A percentile compares a stretch with the other conserved stretches of the same genome.
Conservation (phyloP, 345 rosid species). For the Ailanthus altissimus region DNA sequence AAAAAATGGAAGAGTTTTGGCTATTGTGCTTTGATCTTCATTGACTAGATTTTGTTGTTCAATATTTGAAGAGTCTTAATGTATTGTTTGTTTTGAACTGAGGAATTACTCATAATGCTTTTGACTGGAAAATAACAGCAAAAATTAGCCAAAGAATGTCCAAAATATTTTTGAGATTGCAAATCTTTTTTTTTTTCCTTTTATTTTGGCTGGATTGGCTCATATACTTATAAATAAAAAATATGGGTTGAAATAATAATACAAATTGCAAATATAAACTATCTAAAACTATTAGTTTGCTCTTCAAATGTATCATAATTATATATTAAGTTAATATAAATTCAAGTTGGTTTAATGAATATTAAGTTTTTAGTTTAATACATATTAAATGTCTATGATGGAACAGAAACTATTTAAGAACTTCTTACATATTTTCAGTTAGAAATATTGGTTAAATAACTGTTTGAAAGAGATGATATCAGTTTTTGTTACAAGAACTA, state of each 20-base stretch:
- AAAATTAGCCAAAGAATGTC: neutral
- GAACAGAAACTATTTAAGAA: neutral
- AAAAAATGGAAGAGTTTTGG: neutral
- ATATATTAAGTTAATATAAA: neutral
- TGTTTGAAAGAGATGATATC: neutral
- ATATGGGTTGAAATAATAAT: neutral
- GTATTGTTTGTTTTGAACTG: neutral
- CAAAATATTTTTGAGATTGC: neutral
- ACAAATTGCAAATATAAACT: neutral
- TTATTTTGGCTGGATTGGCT: neutral
- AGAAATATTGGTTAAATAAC: neutral
- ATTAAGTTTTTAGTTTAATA: neutral
- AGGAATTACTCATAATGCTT: neutral
- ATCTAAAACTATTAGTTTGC: neutral
- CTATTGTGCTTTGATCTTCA: neutral
- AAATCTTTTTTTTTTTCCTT: neutral
- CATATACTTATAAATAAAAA: neutral
- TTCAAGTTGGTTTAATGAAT: neutral
- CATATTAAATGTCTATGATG: neutral
- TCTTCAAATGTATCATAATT: neutral
- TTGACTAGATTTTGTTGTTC: neutral
- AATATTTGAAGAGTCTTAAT: neutral
- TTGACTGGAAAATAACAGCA: neutral
- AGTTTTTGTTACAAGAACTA: constrained; percentile 10
- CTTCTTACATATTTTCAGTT: too few species aligned